phyloP scores from a whole-genome alignment of 225 moss, liverwort and hornwort species.

The Straminergon stramineum region DNA sequence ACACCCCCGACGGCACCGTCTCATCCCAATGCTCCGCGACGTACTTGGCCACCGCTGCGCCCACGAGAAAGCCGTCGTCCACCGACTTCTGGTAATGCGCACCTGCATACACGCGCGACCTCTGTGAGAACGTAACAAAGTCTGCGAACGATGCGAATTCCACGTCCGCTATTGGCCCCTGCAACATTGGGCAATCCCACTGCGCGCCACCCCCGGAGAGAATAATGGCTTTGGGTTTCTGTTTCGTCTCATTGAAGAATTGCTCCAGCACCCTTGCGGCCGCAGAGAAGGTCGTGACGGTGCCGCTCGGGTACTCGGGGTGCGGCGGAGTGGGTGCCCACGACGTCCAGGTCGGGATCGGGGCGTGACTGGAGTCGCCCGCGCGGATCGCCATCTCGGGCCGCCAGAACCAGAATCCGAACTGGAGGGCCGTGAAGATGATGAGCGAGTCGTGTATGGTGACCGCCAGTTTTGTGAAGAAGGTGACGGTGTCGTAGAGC shows the following conservation, averaged over 20 bases:
- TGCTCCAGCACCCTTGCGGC: background rate
- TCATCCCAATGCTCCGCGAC: background rate
- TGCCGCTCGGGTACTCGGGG: constrained; percentile 2
- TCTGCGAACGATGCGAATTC: background rate
- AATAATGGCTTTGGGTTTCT: background rate
- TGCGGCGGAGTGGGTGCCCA: background rate
- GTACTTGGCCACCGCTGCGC: background rate
- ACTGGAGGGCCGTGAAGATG: background rate
- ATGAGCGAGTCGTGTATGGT: background rate
- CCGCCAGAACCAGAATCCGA: constrained; percentile 15
- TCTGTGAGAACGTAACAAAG: background rate
- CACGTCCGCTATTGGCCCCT: background rate
- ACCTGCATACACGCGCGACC: background rate
- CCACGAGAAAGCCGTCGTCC: background rate
- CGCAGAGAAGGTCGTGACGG: background rate
- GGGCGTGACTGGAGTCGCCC: background rate
- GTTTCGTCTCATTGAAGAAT: background rate
- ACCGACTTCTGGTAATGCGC: constrained; percentile 3
- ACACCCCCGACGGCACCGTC: background rate
- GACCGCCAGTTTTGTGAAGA: background rate
- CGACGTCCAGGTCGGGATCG: background rate
- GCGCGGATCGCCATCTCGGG: constrained; percentile 9
- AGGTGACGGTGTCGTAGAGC: background rate
- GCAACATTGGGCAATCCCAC: background rate
- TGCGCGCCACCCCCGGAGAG: background rate